Conservation (phyloP, 495 filamentous ascomycete genomes). For the Pyronema omphalodes region DNA sequence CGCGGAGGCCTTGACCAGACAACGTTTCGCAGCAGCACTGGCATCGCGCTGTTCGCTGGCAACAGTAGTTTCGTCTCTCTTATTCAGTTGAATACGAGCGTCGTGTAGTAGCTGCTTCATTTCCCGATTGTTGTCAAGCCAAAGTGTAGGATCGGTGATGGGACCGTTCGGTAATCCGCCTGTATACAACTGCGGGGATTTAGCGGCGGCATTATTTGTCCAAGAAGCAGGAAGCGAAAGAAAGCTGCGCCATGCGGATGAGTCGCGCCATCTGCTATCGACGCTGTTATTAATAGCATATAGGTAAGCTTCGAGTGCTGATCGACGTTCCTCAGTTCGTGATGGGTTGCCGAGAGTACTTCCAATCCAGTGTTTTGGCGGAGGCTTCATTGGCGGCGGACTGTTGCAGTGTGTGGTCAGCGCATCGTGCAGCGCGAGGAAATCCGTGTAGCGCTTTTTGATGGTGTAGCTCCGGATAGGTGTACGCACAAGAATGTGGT, state of each 20-base stretch:
- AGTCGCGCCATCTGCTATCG: constrained; percentile 73
- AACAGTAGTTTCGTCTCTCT: constrained; percentile 35
- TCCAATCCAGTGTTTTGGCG: constrained; percentile 68
- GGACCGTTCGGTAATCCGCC: constrained; percentile 26
- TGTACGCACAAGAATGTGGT: constrained; percentile 76
- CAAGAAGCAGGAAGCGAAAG: constrained; percentile 53
- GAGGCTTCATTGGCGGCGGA: constrained; percentile 37
- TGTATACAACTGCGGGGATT: constrained; percentile 6
- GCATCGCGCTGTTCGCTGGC: constrained; percentile 58
- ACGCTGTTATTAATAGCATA: constrained; percentile 54
- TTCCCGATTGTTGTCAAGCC: constrained; percentile 72
- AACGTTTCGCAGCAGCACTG: constrained; percentile 64
- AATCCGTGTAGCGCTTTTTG: constrained; percentile 90
- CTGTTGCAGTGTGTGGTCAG: constrained; percentile 45
- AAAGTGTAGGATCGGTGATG: constrained; percentile 58
- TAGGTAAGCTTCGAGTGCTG: constrained; percentile 64
- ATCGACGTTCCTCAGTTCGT: constrained; percentile 61
- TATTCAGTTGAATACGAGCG: constrained; percentile 31
- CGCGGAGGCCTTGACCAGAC: constrained; percentile 53
- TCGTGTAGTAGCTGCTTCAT: constrained; percentile 71
- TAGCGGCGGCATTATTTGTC: constrained; percentile 28
- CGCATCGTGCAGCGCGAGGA: constrained; percentile 52
- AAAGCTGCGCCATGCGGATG: constrained; percentile 67
- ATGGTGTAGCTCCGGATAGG: constrained; percentile 76
- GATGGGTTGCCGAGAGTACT: constrained; percentile 57